Evolutionary conservation across 2,329 filamentous ascomycete genomes (phyloP), one percentile per base, ranked within the genome.

Genomic region (Coniochaeta pulveracea): DNA sequence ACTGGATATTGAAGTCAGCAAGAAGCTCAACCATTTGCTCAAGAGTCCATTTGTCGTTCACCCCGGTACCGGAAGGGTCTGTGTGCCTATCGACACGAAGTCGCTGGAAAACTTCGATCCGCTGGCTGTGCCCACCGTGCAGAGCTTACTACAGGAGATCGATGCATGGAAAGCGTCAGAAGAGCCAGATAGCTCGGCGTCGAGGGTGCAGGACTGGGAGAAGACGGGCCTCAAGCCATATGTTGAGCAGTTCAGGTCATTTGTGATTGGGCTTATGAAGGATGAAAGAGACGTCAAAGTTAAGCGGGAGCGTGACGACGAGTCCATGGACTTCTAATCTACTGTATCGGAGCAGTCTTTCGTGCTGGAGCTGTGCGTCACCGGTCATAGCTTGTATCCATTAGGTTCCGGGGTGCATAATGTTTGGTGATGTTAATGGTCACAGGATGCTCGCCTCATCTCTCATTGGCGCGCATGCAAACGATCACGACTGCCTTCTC

Each of bases 41-140:
- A 98, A 98, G 56, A 88, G 80, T 40, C 91, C 91, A 1, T 98
- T 98, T 50, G 89, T 95, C 39, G 80, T 98, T 23, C 91, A 98
- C 54, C 91, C 91, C 0, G 86, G 86, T 12, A 98, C 91, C 0
- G 89, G 91, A 1, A 66, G 89, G 35, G 85, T 98, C 6, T 98
- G 91, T 61, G 91, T 98, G 33, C 91, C 91, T 2, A 96, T 98
- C 47, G 84, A 96, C 52, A 72, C 76, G 1, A 61, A 63, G 22
- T 66, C 61, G 5, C 69, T 89, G 1, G 85, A 91, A 31, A 70
- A 78, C 4, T 98, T 98, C 47, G 84, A 96, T 50, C 91, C 91
- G 1, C 63, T 93, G 1, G 63, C 57, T 2, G 89, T 96, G n/a
- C 91, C 91, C 2, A 96, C 86, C 0, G 85, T 95, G 4, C 84